phyloP scores from a whole-genome alignment of 1,284 basidiomycete species.

The Trametes pubescens region DNA sequence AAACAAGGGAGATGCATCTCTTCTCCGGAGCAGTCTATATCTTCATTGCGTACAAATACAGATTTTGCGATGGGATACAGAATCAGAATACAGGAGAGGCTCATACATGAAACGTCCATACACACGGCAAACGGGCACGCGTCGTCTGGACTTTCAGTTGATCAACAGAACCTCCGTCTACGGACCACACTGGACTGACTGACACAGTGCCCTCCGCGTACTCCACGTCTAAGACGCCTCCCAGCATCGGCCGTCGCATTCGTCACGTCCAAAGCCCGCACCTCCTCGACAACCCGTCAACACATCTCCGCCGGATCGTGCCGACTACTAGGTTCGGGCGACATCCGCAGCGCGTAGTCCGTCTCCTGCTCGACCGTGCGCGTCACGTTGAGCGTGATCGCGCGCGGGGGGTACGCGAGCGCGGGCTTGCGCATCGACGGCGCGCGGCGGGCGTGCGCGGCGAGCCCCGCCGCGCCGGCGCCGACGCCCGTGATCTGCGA shows the following conservation, averaged over 20 bases:
- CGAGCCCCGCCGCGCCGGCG: neutral
- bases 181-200: no score
- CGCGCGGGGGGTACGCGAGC: constrained; percentile 17
- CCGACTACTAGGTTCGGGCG: constrained; percentile 6
- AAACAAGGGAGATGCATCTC: neutral
- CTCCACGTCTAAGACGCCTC: no score
- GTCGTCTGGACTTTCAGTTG: neutral
- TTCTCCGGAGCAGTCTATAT: neutral
- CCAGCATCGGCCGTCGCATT: no score
- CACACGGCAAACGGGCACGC: neutral
- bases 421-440: constrained; percentile 11
- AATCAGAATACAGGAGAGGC: neutral
- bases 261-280: neutral
- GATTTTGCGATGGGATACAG: neutral
- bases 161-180: neutral
- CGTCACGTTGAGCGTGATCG: constrained; percentile 28
- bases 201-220: no score
- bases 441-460: constrained; percentile 1
- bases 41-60: neutral
- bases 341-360: constrained; percentile 25
- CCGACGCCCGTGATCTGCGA: constrained; percentile 9
- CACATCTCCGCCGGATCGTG: constrained; percentile 6
- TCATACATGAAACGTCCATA: neutral
- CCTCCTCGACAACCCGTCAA: neutral
- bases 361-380: constrained; percentile 28